Percentiles rank a stretch among this genome's conserved stretches.
These are phyloP conservation scores for Fusarium solani-melongenae DNA, from an alignment of 2,329 filamentous ascomycete genomes.

Conservation along the genomic window DNA sequence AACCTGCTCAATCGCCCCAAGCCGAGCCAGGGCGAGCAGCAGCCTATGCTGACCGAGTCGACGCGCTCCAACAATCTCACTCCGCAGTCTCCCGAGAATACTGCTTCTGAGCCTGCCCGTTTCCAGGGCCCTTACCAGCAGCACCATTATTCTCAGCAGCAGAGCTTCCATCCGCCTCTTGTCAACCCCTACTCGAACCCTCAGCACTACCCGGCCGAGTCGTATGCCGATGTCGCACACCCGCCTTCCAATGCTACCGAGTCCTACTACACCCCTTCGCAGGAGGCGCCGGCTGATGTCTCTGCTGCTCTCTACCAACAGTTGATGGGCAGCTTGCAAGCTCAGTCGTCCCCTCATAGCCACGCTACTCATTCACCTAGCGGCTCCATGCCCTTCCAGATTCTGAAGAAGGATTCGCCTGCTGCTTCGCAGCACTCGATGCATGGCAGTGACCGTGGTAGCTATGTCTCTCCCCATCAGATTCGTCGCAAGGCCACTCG, in stretches of 20 bases:
- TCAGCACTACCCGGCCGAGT: slow-evolving; percentile 43
- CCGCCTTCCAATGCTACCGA: slow-evolving; percentile 40
- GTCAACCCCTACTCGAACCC: slow-evolving; percentile 34
- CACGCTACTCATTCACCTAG: slow-evolving; percentile 39
- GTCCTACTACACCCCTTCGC: slow-evolving; percentile 42
- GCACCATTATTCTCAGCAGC: slow-evolving; percentile 10
- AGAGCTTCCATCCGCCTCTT: slow-evolving; percentile 41
- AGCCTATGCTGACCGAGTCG: slow-evolving; percentile 54
- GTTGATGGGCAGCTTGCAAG: slow-evolving; percentile 49
- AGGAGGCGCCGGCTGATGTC: slow-evolving; percentile 54
- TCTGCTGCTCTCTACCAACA: slow-evolving; percentile 52
- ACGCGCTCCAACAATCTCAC: slow-evolving; percentile 57
- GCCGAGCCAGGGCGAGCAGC: slow-evolving; percentile 67
- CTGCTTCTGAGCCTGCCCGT: slow-evolving; percentile 41
- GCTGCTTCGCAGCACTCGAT: slow-evolving; percentile 48
- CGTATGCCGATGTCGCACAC: slow-evolving; percentile 40
- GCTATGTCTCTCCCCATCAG: slow-evolving; percentile 58
- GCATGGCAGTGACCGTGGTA: slow-evolving; percentile 55
- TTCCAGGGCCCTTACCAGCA: slow-evolving; percentile 47
- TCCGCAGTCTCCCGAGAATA: slow-evolving; percentile 55
- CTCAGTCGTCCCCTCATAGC: slow-evolving; percentile 55
- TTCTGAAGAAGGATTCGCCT: slow-evolving; percentile 63
- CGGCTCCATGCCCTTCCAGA: slow-evolving; percentile 54
- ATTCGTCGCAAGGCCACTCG: slow-evolving; percentile 52
- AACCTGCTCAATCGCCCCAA: slow-evolving; percentile 86